Evolutionary conservation across 306 rosid genomes (phyloP).

Genomic region (Cicer chorassanicum): DNA sequence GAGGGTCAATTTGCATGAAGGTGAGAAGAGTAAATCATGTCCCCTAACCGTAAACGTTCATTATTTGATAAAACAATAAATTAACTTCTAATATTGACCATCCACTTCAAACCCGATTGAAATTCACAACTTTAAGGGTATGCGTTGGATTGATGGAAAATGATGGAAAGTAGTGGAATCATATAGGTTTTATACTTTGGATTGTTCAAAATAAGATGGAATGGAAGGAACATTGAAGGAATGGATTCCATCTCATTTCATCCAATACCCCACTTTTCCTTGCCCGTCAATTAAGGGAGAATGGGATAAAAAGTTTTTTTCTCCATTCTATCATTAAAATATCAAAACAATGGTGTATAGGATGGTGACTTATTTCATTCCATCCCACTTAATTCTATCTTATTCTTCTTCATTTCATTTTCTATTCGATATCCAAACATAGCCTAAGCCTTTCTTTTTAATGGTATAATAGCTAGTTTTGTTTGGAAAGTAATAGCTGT

Average conservation of each 20-base stretch:
- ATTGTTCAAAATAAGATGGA: constrained; percentile 9
- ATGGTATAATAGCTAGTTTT: background rate
- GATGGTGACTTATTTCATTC: background rate
- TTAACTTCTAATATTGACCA: background rate
- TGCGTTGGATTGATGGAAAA: no score
- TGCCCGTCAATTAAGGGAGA: background rate
- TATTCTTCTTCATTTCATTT: background rate
- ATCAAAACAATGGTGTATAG: background rate
- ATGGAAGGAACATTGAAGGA: background rate
- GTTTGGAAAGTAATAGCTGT: background rate
- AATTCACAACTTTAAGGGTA: no score
- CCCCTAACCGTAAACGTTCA: background rate
- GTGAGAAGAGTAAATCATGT: background rate
- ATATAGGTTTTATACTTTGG: background rate
- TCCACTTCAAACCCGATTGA: background rate
- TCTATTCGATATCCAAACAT: background rate
- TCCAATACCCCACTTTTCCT: background rate
- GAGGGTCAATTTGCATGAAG: background rate
- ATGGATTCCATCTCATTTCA: background rate
- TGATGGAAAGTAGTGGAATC: no score
- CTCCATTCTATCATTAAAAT: background rate
- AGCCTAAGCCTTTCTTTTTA: constrained; percentile 10
- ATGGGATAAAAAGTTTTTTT: background rate
- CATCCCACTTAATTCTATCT: background rate
- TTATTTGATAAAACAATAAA: constrained; percentile 1